These are phyloP conservation scores for Gymnopilus dilepis DNA, from an alignment of 768 basidiomycete species.

Conservation along the genomic window DNA sequence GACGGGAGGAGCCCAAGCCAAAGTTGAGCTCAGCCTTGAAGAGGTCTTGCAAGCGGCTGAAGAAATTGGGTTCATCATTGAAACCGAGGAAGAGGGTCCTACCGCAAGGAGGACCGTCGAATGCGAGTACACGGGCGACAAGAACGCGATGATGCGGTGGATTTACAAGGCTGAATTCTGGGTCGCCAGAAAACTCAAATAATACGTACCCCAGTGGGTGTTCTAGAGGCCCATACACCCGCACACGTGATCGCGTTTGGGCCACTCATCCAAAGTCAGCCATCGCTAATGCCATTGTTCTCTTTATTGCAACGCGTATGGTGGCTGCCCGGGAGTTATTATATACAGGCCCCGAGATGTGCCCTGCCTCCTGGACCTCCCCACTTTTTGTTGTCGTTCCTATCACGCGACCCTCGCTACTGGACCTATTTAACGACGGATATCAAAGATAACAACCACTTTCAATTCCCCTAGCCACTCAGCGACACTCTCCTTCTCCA, in stretches of 20 bases:
- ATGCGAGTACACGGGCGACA: conserved; percentile 70
- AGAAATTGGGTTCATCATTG: conserved; percentile 58
- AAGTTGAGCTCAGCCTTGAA: conserved; percentile 65
- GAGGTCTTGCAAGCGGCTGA: conserved; percentile 59
- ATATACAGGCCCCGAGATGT: too few relatives aligned
- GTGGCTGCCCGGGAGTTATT: too few relatives aligned
- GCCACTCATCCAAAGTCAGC: not conserved
- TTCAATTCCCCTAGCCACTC: too few relatives aligned
- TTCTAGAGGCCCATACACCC: not conserved
- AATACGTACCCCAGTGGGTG: not conserved
- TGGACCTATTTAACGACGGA: too few relatives aligned
- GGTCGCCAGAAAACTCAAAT: conserved; percentile 45
- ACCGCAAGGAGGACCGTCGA: conserved; percentile 49
- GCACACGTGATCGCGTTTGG: conserved; percentile 11
- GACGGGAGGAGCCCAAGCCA: conserved; percentile 59
- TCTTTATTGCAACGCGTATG: too few relatives aligned
- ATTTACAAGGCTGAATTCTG: conserved; percentile 72
- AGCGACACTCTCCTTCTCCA: too few relatives aligned
- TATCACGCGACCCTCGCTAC: too few relatives aligned
- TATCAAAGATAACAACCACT: not conserved
- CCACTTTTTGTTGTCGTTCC: too few relatives aligned
- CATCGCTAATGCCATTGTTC: too few relatives aligned
- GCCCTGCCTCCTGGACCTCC: too few relatives aligned
- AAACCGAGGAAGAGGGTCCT: conserved; percentile 28
- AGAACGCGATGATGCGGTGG: conserved; percentile 73